Conservation (phyloP, 129 eudicot species). For the Arctium lappa region DNA sequence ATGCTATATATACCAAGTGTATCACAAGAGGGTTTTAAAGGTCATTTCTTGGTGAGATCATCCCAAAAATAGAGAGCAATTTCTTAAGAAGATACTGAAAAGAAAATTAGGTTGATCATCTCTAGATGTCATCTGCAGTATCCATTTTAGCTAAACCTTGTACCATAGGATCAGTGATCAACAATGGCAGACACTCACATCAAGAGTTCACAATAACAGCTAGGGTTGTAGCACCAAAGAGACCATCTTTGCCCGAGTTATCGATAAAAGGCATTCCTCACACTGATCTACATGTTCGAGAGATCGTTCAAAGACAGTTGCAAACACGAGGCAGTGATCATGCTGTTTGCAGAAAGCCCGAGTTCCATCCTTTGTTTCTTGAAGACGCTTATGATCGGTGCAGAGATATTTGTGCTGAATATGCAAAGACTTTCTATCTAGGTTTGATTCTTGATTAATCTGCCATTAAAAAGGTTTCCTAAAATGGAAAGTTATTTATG, state of each 20-base stretch:
- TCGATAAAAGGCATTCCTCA: constrained; percentile 51
- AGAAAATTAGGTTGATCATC: constrained; percentile 7
- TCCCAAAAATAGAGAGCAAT: constrained; percentile 4
- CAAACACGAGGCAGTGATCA: constrained; percentile 8
- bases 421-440: constrained; percentile 88
- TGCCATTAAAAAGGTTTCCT: background rate
- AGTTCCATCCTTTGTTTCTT: constrained; percentile 54
- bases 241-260: constrained; percentile 34
- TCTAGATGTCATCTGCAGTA: constrained; percentile 48
- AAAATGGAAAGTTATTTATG: background rate
- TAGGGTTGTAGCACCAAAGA: constrained; percentile 47
- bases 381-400: constrained; percentile 77
- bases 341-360: constrained; percentile 25
- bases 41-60: background rate
- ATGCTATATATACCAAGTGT: constrained; percentile 14
- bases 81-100: constrained; percentile 8
- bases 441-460: constrained; percentile 40
- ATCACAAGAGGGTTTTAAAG: constrained; percentile 12
- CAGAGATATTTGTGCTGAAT: constrained; percentile 70
- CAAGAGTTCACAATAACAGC: constrained; percentile 23
- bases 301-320: constrained; percentile 60
- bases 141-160: constrained; percentile 31
- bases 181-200: constrained; percentile 10
- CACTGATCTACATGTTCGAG: constrained; percentile 46
- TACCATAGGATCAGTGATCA: constrained; percentile 23